phyloP scores from a whole-genome alignment of 148 eudicot species.

The Rhododendron griersonianum region DNA sequence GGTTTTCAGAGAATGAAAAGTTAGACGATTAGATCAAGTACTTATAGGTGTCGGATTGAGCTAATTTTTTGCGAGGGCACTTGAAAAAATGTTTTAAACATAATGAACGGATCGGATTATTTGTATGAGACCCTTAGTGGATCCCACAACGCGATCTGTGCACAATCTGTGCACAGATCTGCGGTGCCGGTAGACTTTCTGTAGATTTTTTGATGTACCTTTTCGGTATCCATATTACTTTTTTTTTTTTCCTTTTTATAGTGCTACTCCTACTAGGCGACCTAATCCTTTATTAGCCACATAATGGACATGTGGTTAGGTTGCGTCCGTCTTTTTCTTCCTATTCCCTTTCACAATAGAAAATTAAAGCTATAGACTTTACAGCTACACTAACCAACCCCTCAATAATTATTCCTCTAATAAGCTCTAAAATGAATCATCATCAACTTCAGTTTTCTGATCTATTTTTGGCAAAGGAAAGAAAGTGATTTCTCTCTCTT shows the following conservation, averaged over 20 bases:
- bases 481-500: neutral
- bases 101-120: too few species aligned
- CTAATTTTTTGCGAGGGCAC: too few species aligned
- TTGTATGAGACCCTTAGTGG: too few species aligned
- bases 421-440: neutral
- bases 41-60: too few species aligned
- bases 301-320: neutral
- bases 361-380: neutral
- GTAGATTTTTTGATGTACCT: too few species aligned
- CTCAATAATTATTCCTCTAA: neutral
- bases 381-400: neutral
- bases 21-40: too few species aligned
- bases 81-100: too few species aligned
- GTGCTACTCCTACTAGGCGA: neutral
- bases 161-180: too few species aligned
- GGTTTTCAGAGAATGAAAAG: too few species aligned
- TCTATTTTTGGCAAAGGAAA: neutral
- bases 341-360: neutral
- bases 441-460: neutral
- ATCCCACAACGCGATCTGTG: too few species aligned
- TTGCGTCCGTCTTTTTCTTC: neutral
- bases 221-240: too few species aligned
- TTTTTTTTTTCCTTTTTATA: neutral
- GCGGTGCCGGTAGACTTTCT: too few species aligned
- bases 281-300: conserved; percentile 1